Percentiles rank a stretch among this genome's conserved stretches.
Conservation (phyloP, 2,329 filamentous ascomycete genomes). For the Coniochaeta prunicola region DNA sequence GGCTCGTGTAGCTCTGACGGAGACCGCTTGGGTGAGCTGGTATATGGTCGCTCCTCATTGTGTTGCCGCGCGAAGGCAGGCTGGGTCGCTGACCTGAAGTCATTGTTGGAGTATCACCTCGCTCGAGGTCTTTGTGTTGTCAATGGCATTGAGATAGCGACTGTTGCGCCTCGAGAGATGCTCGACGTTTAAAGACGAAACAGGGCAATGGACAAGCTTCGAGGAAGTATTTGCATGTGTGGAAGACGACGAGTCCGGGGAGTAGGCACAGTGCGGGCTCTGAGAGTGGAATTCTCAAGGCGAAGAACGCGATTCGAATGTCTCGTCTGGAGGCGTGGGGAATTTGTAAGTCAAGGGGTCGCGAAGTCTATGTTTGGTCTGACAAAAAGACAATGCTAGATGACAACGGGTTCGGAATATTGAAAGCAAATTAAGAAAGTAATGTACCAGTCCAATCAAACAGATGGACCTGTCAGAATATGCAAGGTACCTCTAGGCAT, state of each 20-base stretch:
- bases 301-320: background rate
- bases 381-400: too few relatives aligned
- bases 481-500: too few relatives aligned
- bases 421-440: too few relatives aligned
- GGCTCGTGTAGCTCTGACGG: conserved; percentile 32
- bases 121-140: background rate
- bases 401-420: too few relatives aligned
- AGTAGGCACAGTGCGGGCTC: background rate
- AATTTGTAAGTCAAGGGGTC: background rate
- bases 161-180: background rate
- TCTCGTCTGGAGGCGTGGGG: background rate
- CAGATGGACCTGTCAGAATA: too few relatives aligned
- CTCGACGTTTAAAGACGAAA: background rate
- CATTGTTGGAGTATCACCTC: conserved; percentile 7
- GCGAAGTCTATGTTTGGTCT: background rate
- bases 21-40: conserved; percentile 37
- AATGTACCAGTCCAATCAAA: too few relatives aligned
- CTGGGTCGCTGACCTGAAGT: conserved; percentile 7
- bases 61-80: conserved; percentile 1
- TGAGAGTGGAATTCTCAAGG: background rate
- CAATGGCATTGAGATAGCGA: background rate
- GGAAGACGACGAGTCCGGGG: background rate
- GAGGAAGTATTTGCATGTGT: background rate
- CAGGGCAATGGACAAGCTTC: background rate
- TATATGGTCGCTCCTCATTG: conserved; percentile 23